Evolutionary conservation across 192 early-diverging fungal species (phyloP).

Genomic region (Funneliformis geosporum): DNA sequence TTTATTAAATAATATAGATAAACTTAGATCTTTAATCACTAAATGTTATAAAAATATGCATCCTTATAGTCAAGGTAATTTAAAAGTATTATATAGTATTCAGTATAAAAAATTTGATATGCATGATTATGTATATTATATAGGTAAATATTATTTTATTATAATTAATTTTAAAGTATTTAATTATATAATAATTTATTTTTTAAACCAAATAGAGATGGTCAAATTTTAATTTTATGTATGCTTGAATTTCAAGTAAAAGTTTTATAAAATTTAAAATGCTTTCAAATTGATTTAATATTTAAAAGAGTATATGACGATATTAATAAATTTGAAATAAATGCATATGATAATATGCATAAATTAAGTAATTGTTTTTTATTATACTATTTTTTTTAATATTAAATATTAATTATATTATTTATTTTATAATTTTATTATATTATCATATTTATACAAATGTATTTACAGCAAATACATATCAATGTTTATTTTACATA

Average conservation of each 20-base stretch:
- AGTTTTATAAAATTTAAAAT: neutral
- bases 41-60: neutral
- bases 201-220: neutral
- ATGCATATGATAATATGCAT: neutral
- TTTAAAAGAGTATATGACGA: neutral
- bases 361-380: neutral
- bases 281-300: neutral
- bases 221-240: neutral
- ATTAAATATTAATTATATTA: neutral
- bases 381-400: neutral
- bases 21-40: neutral
- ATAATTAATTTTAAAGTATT: too few relatives aligned
- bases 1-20: neutral
- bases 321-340: slow-evolving; percentile 4
- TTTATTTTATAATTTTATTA: neutral
- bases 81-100: neutral
- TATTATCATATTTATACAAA: slow-evolving; percentile 7
- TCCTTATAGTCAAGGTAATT: neutral
- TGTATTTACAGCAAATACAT: neutral
- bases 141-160: neutral
- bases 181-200: too few relatives aligned
- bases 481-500: neutral
- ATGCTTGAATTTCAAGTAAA: neutral
- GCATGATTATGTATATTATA: neutral
- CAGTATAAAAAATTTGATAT: neutral